Conservation (phyloP, 1,139 yeast species). For the Nakaseomyces kungkrabaensis region DNA sequence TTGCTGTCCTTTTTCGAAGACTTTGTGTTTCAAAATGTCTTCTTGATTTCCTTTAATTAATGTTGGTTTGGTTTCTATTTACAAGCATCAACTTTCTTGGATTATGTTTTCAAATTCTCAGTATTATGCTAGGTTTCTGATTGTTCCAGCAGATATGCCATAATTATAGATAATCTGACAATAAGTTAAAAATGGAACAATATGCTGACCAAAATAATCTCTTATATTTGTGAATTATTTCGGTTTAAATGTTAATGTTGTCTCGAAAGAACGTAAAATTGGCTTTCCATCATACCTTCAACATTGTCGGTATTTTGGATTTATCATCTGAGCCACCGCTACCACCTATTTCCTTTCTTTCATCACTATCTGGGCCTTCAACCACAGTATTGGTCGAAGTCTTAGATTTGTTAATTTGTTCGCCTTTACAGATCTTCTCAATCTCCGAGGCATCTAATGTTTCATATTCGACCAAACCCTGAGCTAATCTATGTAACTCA, state of each 20-base stretch:
- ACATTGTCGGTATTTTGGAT: slow-evolving; percentile 26
- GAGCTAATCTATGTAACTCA: slow-evolving; percentile 84
- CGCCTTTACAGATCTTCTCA: slow-evolving; percentile 76
- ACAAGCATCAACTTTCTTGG: slow-evolving; percentile 1
- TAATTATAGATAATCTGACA: too few relatives aligned
- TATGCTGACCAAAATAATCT: background rate
- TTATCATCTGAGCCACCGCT: slow-evolving; percentile 12
- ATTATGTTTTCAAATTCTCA: background rate
- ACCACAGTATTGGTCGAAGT: slow-evolving; percentile 70
- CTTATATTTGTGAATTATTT: background rate
- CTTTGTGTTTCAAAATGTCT: too few relatives aligned
- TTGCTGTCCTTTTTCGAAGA: too few relatives aligned
- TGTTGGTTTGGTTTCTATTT: background rate
- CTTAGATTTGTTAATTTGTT: slow-evolving; percentile 55
- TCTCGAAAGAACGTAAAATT: too few relatives aligned
- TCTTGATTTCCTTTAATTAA: background rate
- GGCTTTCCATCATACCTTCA: slow-evolving; percentile 17
- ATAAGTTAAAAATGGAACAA: background rate
- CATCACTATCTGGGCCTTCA: slow-evolving; percentile 40
- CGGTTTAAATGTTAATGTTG: background rate
- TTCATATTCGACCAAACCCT: slow-evolving; percentile 90
- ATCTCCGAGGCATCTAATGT: slow-evolving; percentile 88
- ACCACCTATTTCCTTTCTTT: slow-evolving; percentile 26
- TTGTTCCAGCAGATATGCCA: background rate
- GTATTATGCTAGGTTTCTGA: slow-evolving; percentile 1